Evolutionary conservation across 2,329 filamentous ascomycete species (phyloP).

Genomic region (Tolypocladium cylindrosporum): DNA sequence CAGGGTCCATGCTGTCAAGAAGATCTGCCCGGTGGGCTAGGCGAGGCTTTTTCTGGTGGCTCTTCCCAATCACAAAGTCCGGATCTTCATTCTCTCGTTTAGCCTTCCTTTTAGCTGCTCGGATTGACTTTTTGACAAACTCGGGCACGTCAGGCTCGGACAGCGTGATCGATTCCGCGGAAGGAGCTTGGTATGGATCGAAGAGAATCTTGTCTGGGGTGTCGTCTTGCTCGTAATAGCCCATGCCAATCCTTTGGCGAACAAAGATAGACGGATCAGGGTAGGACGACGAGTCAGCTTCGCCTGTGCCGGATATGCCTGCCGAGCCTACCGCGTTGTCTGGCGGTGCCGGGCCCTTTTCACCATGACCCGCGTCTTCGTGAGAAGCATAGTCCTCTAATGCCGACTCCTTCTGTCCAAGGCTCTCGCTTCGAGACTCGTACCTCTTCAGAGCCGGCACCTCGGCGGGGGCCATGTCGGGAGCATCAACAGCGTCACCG

Average conservation of each 20-base stretch:
- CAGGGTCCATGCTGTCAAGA: slow-evolving; percentile 40
- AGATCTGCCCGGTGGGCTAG: slow-evolving; percentile 17
- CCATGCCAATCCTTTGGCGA: slow-evolving; percentile 45
- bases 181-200: slow-evolving; percentile 45
- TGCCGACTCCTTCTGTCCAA: slow-evolving; percentile 10
- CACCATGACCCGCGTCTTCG: slow-evolving; percentile 5
- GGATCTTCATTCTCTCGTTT: slow-evolving; percentile 43
- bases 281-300: slow-evolving; percentile 26
- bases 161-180: slow-evolving; percentile 29
- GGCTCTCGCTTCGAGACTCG: slow-evolving; percentile 21
- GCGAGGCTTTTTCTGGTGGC: slow-evolving; percentile 31
- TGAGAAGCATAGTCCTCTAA: slow-evolving; percentile 1
- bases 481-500: slow-evolving; percentile 1
- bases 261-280: slow-evolving; percentile 38
- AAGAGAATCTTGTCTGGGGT: slow-evolving; percentile 49
- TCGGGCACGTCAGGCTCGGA: slow-evolving; percentile 41
- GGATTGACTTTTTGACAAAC: slow-evolving; percentile 43
- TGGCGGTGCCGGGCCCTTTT: slow-evolving; percentile 1
- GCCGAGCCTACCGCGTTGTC: slow-evolving; percentile 2
- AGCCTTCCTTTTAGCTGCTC: slow-evolving; percentile 42
- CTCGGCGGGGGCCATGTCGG: background rate
- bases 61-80: slow-evolving; percentile 37
- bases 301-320: slow-evolving; percentile 14
- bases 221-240: slow-evolving; percentile 51
- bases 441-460: slow-evolving; percentile 10